Base-by-base conservation (phyloP, 1,139 yeast genomes). In the Yamadazyma atmosphaerica region DNA sequence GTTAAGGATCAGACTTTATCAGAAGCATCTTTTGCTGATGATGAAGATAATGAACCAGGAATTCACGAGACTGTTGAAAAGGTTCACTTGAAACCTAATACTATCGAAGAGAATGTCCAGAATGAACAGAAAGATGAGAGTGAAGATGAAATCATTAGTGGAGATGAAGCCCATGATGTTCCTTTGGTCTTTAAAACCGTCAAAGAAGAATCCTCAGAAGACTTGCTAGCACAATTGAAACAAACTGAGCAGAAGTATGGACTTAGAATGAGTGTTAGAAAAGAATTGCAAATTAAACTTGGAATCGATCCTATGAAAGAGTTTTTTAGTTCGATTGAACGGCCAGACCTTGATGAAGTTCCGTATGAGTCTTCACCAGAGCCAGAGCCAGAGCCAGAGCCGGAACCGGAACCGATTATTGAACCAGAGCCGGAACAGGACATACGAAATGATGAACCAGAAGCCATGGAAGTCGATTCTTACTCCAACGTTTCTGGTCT, bases 191-290 rank as follows among this genome's bases (percentile, higher is more conserved):
- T 70, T 52, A 60, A 50, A 39, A 62, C 73, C 0, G 51, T 70
- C 4, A 38, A 46, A 23, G 54, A 52, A 14, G 74, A 70, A 39
- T 55, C 57, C 5, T 71, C 72, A 1, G 61, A 60, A 35, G 55
- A 41, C 0, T 54, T 58, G 2, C 51, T 71, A 26, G 40, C 49
- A 21, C 52, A 63, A 26, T 55, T 71, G 26, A 56, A 53, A 34
- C 58, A 55, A 18, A 61, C 68, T 0, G 73, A 68, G 39, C 46
- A 49, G 31, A 66, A 57, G 37, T 69, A 52, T 43, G 52, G 66
- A 22, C 49, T 71, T 17, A 58, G 57, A 36, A 55, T 71, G 31
- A 50, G 51, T 3, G 46, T 38, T 1, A 39, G 51, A 27, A 45
- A 39, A 23, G 35, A 41, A 4, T 35, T 49, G 17, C 50, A 49